Evolutionary conservation across 2,329 filamentous ascomycete species (phyloP), one percentile per base, ranked within the genome.

Genomic region (Bipolaris zeicola): DNA sequence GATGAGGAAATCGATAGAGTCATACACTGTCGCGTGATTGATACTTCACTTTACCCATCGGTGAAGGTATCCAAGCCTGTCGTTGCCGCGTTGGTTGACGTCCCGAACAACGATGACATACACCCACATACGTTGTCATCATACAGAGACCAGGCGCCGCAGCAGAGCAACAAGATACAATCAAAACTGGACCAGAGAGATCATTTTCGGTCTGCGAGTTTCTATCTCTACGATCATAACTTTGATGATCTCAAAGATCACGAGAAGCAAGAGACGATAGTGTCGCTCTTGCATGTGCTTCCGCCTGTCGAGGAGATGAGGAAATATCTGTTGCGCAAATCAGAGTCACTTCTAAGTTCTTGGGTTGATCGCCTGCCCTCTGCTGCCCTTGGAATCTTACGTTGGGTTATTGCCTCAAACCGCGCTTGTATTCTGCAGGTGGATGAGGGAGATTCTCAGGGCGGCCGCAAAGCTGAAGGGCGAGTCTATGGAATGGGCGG

Each of bases 401-500:
- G 90, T 49, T 97, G 93, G 93, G 90, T 96, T 58, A 85, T 97
- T 55, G 90, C 92, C 0, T 96, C 92, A 0, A 96, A 96, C 67
- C 83, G 91, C 43, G 94, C 93, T 0, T 93, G 89, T 65, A 95
- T 97, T 58, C 82, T 94, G 43, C 87, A 94, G 64, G 87, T 95
- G 14, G 86, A 88, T 41, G 57, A 64, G 5, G 62, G 60, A 6
- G 62, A 63, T 7, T 28, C 42, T 6, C 10, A 44, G 7, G 58
- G 59, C 16, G 62, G 60, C n/a, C 68, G 64, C 51, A 79, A 72
- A 51, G 74, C 70, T 31, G 77, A 79, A 34, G 81, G 87, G 59
- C 81, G 80, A 10, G 82, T 95, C 2, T 79, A 78, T 22, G 88
- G 88, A 0, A 86, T 94, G 78, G 68, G 80, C 0, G 80, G 76